Evolutionary conservation across 108 stramenopile genomes (phyloP).

Genomic region (Heterococcus sp.): DNA sequence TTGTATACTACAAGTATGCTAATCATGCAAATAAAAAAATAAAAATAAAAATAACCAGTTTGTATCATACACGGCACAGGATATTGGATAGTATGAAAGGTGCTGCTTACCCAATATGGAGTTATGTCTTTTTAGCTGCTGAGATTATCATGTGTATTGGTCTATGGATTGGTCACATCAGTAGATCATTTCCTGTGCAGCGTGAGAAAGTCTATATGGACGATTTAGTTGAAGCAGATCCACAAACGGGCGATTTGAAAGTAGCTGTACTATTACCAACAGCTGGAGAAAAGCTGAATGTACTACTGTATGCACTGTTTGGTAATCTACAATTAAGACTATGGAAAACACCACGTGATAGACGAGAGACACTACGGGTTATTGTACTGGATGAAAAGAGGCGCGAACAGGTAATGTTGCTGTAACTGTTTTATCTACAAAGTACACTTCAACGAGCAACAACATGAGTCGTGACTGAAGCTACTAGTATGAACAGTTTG

Average conservation of each 20-base stretch:
- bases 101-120: neutral
- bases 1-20: no score
- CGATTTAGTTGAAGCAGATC: conserved; percentile 14
- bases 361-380: conserved; percentile 16
- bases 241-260: conserved; percentile 12
- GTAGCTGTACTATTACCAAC: conserved; percentile 28
- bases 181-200: conserved; percentile 19
- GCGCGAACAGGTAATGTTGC: conserved; percentile 12
- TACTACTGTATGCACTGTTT: conserved; percentile 29
- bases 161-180: conserved; percentile 19
- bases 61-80: no score
- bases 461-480: no score
- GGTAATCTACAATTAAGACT: conserved; percentile 24
- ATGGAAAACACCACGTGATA: conserved; percentile 11
- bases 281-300: conserved; percentile 15
- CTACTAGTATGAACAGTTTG: no score
- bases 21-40: no score
- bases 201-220: conserved; percentile 38
- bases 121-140: conserved; percentile 15
- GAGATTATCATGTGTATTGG: conserved; percentile 23
- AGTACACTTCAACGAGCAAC: no score
- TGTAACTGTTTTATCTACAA: no score
- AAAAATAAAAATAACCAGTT: no score
- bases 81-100: neutral
- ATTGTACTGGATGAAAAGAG: conserved; percentile 32